These are phyloP conservation scores for Lenwebbia sp. DNA, from an alignment of 345 rosid species.

Conservation along the genomic window DNA sequence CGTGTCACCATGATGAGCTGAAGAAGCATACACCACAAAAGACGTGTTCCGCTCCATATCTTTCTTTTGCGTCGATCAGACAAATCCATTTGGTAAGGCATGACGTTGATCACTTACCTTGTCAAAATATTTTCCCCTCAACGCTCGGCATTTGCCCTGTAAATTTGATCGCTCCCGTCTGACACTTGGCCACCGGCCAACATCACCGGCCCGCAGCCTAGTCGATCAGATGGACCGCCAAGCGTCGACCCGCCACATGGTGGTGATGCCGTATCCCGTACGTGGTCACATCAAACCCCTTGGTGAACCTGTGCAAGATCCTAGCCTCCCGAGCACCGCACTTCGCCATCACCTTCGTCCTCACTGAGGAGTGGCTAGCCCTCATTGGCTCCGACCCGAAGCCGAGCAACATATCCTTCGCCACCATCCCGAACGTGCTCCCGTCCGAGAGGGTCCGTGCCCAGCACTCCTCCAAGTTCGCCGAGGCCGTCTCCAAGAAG, in stretches of 20 bases:
- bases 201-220: no score
- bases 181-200: neutral
- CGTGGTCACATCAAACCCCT: conserved; percentile 23
- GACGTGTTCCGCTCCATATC: no score
- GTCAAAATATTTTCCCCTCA: neutral
- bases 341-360: conserved; percentile 11
- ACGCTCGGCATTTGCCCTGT: neutral
- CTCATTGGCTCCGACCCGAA: conserved; percentile 1
- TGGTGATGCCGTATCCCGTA: conserved; percentile 19
- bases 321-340: conserved; percentile 6
- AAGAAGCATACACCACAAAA: no score
- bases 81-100: neutral
- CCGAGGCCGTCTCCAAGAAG: conserved; percentile 7
- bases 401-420: conserved; percentile 5
- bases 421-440: conserved; percentile 14
- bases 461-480: neutral
- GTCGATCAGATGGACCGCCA: neutral
- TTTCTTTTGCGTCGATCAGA: no score
- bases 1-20: no score
- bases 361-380: conserved; percentile 24
- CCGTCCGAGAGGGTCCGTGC: conserved; percentile 17
- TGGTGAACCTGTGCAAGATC: conserved; percentile 23
- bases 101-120: neutral
- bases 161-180: neutral
- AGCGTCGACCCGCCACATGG: neutral